Base-by-base conservation (phyloP, 306 rosid genomes). In the Vicia faba region DNA sequence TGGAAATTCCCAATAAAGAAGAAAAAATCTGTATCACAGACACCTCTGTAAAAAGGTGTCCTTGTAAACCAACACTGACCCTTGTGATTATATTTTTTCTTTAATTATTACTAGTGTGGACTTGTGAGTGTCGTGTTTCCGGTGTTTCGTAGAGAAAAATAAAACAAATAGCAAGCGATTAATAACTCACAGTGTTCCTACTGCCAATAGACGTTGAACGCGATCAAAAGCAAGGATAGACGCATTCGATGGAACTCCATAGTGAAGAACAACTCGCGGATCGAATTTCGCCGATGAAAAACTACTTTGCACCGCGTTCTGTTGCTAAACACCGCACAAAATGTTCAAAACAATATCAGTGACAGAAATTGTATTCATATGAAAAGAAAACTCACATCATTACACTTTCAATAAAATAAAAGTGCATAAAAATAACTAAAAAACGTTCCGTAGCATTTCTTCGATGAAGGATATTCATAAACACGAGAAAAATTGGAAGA, bases 151-250 rank as follows among this genome's bases (percentile, higher is more conserved):
- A n/a, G 35, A 31, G 35, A 31, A 49, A 49, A 49, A 3, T 11
- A 19, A 51, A 20, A 2, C 31, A 38, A 75, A 36, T 11, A 49
- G 54, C 19, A 66, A 60, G 55, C 26, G 36, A 55, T 12, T 26
- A 26, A 40, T 41, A 48, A 85, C 96, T 85, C 76, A 92, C 97
- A 78, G 68, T 20, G 92, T 89, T 81, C 89, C 97, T 0, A 92
- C 78, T 19, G 97, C 95, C 44, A 92, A 68, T 43, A 92, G 84
- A 74, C 86, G 74, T 54, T 92, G 97, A 7, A 80, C 73, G 29
- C 67, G 83, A 61, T 92, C 97, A 51, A 85, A 75, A 18, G 96
- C 91, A n/a, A 92, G 92, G 62, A 92, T 85, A 19, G 95, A 89
- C 10, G 96, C 87, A 29, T 84, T 73, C 9, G 87, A 70, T n/a